phyloP scores from a whole-genome alignment of 129 eudicot genomes.

The Tanacetum coccineum region DNA sequence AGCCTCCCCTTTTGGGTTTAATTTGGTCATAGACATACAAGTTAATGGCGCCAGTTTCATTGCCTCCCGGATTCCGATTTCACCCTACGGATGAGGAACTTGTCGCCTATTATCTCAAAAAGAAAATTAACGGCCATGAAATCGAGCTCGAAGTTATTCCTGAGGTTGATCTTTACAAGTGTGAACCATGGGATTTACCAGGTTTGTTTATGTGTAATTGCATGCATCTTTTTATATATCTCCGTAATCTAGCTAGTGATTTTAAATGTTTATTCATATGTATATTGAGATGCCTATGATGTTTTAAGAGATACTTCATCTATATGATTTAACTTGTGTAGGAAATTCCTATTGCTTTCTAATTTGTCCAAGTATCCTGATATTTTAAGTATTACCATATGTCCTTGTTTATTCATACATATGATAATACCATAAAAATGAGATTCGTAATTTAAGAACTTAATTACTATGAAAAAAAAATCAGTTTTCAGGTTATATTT shows the following conservation, averaged over 20 bases:
- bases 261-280: not conserved
- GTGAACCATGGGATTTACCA: slow-evolving; percentile 98
- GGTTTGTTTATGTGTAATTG: slow-evolving; percentile 40
- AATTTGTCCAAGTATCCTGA: slow-evolving; percentile 19
- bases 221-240: not conserved
- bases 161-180: slow-evolving; percentile 96
- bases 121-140: slow-evolving; percentile 76
- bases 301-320: not conserved
- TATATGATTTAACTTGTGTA: not conserved
- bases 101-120: slow-evolving; percentile 80
- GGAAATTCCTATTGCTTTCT: slow-evolving; percentile 17
- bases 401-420: not conserved
- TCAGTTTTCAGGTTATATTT: not conserved
- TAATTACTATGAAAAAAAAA: not conserved
- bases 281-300: not conserved
- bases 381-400: not conserved
- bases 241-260: not conserved
- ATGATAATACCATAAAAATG: not conserved
- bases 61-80: slow-evolving; percentile 95
- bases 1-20: not conserved
- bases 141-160: slow-evolving; percentile 92
- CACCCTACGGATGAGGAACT: slow-evolving; percentile 95
- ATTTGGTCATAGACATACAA: too few relatives aligned
- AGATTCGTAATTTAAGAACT: too few relatives aligned
- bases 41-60: slow-evolving; percentile 79